A percentile compares a stretch with the other conserved stretches of the same genome.
Conservation (phyloP, 164 flowering plant species). For the Akebia trifoliata region DNA sequence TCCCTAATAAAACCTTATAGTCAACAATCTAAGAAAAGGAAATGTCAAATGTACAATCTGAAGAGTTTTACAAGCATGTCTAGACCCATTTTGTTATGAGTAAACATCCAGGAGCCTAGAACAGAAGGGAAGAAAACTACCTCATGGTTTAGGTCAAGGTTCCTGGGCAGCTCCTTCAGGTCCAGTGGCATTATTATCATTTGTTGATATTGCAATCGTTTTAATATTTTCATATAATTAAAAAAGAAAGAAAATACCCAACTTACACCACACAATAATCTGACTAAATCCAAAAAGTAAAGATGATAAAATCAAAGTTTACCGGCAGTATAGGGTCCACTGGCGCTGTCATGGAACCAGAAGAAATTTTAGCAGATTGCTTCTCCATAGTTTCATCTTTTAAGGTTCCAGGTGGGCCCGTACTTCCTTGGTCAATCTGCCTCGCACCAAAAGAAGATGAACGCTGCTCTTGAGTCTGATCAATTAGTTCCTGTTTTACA, state of each 20-base stretch:
- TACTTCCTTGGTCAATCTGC: conserved; percentile 41
- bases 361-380: conserved; percentile 43
- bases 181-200: background rate
- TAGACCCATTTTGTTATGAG: too few relatives aligned
- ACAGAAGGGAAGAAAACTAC: background rate
- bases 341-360: conserved; percentile 37
- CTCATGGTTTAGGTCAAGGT: background rate
- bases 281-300: background rate
- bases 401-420: conserved; percentile 24
- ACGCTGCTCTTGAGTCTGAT: conserved; percentile 58
- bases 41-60: too few relatives aligned
- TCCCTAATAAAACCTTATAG: too few relatives aligned
- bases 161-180: background rate
- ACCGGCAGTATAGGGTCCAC: conserved; percentile 38
- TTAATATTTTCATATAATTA: background rate
- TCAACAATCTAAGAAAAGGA: too few relatives aligned
- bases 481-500: conserved; percentile 63
- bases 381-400: conserved; percentile 50
- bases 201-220: background rate
- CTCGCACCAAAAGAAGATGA: conserved; percentile 33
- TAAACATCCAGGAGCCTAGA: background rate
- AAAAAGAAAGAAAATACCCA: background rate
- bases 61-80: too few relatives aligned
- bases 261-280: background rate
- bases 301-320: conserved; percentile 11